phyloP scores from a whole-genome alignment of 805 yeast genomes.

The Dipodascopsis uninucleata region DNA sequence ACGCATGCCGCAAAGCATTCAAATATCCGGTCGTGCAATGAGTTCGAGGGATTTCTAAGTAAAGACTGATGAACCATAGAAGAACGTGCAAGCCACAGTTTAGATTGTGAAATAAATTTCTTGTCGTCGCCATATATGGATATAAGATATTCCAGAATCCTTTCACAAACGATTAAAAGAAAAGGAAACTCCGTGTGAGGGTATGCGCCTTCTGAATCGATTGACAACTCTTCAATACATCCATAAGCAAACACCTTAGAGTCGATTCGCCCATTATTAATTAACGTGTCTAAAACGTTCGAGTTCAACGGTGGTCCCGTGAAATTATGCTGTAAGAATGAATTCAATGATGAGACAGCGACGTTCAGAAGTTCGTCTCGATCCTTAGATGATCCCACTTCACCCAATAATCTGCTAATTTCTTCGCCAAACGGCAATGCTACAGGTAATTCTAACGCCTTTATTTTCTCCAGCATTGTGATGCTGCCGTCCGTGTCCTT shows the following conservation, averaged over 20 bases:
- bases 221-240: conserved; percentile 43
- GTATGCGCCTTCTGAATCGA: conserved; percentile 72
- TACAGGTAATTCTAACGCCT: no score
- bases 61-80: conserved; percentile 37
- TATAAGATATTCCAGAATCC: conserved; percentile 44
- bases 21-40: conserved; percentile 32
- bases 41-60: conserved; percentile 29
- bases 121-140: conserved; percentile 29
- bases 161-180: conserved; percentile 44
- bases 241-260: conserved; percentile 14
- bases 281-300: conserved; percentile 36
- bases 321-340: conserved; percentile 69
- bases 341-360: conserved; percentile 48
- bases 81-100: conserved; percentile 38
- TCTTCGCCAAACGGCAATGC: no score
- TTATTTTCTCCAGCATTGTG: no score
- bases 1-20: conserved; percentile 14
- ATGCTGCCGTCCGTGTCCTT: no score
- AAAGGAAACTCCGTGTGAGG: conserved; percentile 53
- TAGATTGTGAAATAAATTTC: neutral
- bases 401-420: no score
- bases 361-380: neutral
- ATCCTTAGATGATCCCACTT: no score
- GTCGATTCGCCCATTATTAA: conserved; percentile 30
- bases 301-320: conserved; percentile 71